Conservation (phyloP, 805 yeast genomes). For the Wickerhamiella vanderwaltii region DNA sequence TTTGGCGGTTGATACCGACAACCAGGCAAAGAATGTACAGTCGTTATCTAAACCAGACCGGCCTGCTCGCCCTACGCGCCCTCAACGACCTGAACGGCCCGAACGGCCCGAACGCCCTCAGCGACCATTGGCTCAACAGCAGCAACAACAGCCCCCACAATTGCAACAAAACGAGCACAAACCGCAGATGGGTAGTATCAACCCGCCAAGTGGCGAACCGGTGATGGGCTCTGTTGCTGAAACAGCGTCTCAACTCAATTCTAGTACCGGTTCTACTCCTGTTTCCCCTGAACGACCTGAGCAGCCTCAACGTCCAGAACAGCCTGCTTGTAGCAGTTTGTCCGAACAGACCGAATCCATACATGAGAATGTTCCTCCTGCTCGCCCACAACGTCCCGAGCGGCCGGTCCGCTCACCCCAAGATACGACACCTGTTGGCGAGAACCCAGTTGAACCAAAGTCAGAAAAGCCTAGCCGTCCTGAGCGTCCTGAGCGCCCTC, state of each 20-base stretch:
- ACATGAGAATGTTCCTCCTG: not conserved
- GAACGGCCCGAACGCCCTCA: not conserved
- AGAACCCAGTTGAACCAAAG: too few relatives aligned
- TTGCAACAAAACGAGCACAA: not conserved
- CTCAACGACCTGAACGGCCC: not conserved
- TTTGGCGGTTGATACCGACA: too few relatives aligned
- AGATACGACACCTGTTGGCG: too few relatives aligned
- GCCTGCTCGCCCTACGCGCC: not conserved
- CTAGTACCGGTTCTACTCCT: not conserved
- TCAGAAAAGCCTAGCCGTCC: too few relatives aligned
- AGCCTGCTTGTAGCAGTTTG: not conserved
- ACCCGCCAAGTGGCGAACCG: not conserved
- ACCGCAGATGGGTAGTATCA: not conserved
- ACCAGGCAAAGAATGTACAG: too few relatives aligned
- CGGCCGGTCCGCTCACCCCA: too few relatives aligned
- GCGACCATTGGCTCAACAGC: not conserved
- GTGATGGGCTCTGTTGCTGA: not conserved
- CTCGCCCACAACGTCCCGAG: not conserved
- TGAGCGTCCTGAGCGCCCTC: conserved; percentile 1
- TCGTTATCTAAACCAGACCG: too few relatives aligned
- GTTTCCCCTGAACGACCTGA: not conserved
- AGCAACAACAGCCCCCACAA: not conserved
- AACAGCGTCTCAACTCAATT: not conserved
- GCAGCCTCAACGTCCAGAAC: not conserved
- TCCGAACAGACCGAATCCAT: not conserved